These are phyloP conservation scores for Gracilaria caudata DNA, from an alignment of 23 red algal genomes.

Conservation along the genomic window DNA sequence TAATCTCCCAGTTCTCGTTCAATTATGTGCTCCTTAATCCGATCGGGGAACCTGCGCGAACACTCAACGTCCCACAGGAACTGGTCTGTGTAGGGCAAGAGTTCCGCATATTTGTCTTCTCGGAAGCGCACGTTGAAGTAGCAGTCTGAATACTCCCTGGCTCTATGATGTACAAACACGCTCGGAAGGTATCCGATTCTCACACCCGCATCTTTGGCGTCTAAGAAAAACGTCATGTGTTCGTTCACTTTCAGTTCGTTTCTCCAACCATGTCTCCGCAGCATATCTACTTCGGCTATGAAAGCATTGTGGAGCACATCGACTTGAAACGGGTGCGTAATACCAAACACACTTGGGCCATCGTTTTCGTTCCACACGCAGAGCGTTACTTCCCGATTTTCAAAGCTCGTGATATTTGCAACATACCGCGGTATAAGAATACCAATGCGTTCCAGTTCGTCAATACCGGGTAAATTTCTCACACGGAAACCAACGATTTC, in stretches of 20 bases:
- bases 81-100: constrained; percentile 50
- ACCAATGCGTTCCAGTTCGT: constrained; percentile 49
- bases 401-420: constrained; percentile 28
- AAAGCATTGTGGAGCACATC: constrained; percentile 62
- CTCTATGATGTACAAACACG: constrained; percentile 56
- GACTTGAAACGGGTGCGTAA: constrained; percentile 48
- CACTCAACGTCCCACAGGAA: constrained; percentile 61
- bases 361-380: constrained; percentile 66
- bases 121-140: constrained; percentile 55
- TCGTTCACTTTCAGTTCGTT: constrained; percentile 67
- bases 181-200: constrained; percentile 56
- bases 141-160: constrained; percentile 59
- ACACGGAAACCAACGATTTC: constrained; percentile 53
- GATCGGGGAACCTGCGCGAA: constrained; percentile 24
- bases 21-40: constrained; percentile 40
- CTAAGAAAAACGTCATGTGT: constrained; percentile 65
- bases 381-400: constrained; percentile 26
- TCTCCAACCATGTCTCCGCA: constrained; percentile 54
- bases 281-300: constrained; percentile 26
- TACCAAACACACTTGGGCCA: constrained; percentile 54
- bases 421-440: constrained; percentile 63
- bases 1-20: constrained; percentile 35
- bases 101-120: constrained; percentile 48
- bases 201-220: constrained; percentile 41
- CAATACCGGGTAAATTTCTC: constrained; percentile 51